These are phyloP conservation scores for Paecilomyces niveus DNA, from an alignment of 2,329 filamentous ascomycete genomes.

Conservation along the genomic window DNA sequence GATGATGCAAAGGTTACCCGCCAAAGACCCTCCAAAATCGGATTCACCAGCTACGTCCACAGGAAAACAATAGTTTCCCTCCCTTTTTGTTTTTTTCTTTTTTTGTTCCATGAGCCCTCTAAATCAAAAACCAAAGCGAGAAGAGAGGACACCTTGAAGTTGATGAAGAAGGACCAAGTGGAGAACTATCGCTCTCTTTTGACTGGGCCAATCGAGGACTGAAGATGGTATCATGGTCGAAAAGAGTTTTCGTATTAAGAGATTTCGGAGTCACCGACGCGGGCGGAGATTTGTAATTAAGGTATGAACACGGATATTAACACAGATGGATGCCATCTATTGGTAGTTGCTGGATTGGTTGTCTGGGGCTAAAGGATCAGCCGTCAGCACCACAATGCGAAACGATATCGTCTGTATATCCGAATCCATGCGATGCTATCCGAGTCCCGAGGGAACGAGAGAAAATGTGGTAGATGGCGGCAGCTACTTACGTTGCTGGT, in stretches of 20 bases:
- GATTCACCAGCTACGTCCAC: neutral
- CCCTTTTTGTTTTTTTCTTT: neutral
- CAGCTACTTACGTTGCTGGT: constrained; percentile 43
- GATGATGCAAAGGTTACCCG: neutral
- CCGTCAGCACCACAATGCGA: constrained; percentile 19
- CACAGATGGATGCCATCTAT: constrained; percentile 8
- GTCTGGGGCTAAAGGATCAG: constrained; percentile 19
- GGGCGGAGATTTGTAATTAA: constrained; percentile 1
- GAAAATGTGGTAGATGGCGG: constrained; percentile 14
- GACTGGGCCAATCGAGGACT: neutral
- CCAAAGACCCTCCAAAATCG: neutral
- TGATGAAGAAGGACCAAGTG: neutral
- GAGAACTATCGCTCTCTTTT: neutral
- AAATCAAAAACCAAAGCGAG: neutral
- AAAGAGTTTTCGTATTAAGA: constrained; percentile 2
- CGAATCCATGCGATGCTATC: constrained; percentile 10
- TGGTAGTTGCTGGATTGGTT: constrained; percentile 21
- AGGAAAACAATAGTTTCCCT: neutral
- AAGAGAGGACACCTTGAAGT: neutral
- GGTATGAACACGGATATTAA: constrained; percentile 3
- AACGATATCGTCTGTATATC: constrained; percentile 10
- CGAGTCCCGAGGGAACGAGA: constrained; percentile 7
- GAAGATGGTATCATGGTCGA: constrained; percentile 3
- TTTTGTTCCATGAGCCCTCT: neutral
- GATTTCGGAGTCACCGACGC: constrained; percentile 3